Evolutionary conservation across 331 rosid genomes (phyloP), one percentile per base, ranked within the genome.

Genomic region (Quercus tomentella): DNA sequence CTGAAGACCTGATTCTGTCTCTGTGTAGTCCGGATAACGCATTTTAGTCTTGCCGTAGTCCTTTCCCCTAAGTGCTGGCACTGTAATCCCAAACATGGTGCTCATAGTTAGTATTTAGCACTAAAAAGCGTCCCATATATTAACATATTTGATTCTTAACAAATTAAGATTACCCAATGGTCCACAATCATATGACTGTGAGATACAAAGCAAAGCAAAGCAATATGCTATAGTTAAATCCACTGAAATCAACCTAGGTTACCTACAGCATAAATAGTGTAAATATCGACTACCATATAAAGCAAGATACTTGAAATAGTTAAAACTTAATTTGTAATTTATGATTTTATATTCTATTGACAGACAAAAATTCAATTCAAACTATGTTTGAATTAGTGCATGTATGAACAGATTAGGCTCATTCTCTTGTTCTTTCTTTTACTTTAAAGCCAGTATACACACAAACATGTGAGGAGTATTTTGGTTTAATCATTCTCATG

Each of bases 51-150:
- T 95, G 74, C 97, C 99, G 55, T 95, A 93, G 78, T 95, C 90
- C 89, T 95, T 95, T 72, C 99, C 99, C 74, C 98, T 80, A 54
- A 95, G 82, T 7, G 99, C 99, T 20, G 99, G 99, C 99, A 93
- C 99, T 95, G 88, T 49, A 80, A 41, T 35, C 43, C 45, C 66
- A 56, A 55, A 82, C 23, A 56, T 26, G 52, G 25, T 8, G 45
- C 49, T 67, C 16, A 74, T 54, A 30, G 74, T 25, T 66, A 72
- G 56, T 54, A 60, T 54, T 56, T 51, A 31, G 22, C 5, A 41
- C 75, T 22, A 61, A 25, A 57, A 35, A 58, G 41, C 55, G 9
- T 20, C 75, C 15, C 21, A 28, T 54, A 51, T 17, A 45, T 30
- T 35, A 66, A 56, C 33, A 23, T 5, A 84, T 51, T 41, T 21